A percentile compares a stretch with the other conserved stretches of the same genome.
Evolutionary conservation across 2,329 filamentous ascomycete species (phyloP).

Genomic region (Dactylellina haptotyla): DNA sequence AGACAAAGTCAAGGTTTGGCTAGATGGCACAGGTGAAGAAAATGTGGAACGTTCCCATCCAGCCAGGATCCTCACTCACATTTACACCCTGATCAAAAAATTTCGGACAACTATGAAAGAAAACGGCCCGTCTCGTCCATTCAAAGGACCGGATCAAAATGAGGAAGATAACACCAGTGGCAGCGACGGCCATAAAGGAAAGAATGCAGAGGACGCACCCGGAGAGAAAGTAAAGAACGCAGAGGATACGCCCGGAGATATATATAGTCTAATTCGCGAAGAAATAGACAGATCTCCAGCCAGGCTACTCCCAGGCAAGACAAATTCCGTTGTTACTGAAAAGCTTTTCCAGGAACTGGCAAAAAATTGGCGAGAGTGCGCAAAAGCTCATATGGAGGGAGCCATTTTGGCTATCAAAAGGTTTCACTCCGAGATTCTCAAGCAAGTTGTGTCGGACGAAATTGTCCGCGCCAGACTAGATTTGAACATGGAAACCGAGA

Average conservation of each 20-base stretch:
- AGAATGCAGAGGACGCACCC: background rate
- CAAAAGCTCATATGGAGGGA: constrained; percentile 64
- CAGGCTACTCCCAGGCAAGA: constrained; percentile 67
- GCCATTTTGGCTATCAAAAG: constrained; percentile 36
- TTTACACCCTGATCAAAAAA: constrained; percentile 49
- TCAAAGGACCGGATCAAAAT: constrained; percentile 16
- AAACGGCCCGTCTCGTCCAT: constrained; percentile 57
- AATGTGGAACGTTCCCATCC: constrained; percentile 59
- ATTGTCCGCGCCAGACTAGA: constrained; percentile 53
- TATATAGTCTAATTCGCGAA: constrained; percentile 64
- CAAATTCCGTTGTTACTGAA: constrained; percentile 61
- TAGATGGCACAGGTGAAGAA: constrained; percentile 61
- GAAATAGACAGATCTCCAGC: constrained; percentile 65
- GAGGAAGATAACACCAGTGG: no score
- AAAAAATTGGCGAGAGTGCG: constrained; percentile 66
- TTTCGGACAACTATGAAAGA: constrained; percentile 58
- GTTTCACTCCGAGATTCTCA: constrained; percentile 64
- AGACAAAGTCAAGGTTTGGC: constrained; percentile 58
- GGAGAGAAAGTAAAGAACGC: background rate
- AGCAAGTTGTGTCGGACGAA: constrained; percentile 63
- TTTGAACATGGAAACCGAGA: constrained; percentile 64
- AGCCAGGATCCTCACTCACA: constrained; percentile 56
- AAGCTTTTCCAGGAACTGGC: constrained; percentile 67
- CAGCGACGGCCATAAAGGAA: no score
- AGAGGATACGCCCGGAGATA: constrained; percentile 56